Conservation (phyloP, 2,329 filamentous ascomycete species). For the Paracorniculantispora psalliotae region DNA sequence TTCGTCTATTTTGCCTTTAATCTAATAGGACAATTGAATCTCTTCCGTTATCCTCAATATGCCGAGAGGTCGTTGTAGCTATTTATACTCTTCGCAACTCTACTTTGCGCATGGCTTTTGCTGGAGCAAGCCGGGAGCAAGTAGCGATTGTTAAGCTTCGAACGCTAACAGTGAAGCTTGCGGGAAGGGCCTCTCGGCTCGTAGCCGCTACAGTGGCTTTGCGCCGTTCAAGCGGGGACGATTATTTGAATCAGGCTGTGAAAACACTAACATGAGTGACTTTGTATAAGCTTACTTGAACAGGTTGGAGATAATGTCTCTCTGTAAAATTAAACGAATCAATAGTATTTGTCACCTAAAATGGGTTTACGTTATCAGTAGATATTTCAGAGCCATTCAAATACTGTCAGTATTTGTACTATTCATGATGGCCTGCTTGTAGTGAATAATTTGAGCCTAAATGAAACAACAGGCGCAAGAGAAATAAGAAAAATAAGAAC, state of each 20-base stretch:
- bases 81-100: neutral
- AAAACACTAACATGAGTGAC: neutral
- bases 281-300: neutral
- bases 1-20: too few relatives aligned
- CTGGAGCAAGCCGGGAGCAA: neutral
- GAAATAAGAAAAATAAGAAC: too few relatives aligned
- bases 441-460: too few relatives aligned
- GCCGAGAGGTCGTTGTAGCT: neutral
- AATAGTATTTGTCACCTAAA: neutral
- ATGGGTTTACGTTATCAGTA: too few relatives aligned
- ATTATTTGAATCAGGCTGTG: neutral
- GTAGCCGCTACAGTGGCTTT: too few relatives aligned
- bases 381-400: too few relatives aligned
- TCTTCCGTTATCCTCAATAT: neutral
- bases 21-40: neutral
- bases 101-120: neutral
- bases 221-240: too few relatives aligned
- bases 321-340: neutral
- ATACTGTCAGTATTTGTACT: too few relatives aligned
- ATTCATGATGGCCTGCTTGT: too few relatives aligned
- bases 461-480: too few relatives aligned
- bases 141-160: neutral
- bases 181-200: too few relatives aligned
- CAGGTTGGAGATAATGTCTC: neutral
- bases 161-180: neutral